Conservation (phyloP, 2,329 filamentous ascomycete genomes). For the Aciculosporium take region DNA sequence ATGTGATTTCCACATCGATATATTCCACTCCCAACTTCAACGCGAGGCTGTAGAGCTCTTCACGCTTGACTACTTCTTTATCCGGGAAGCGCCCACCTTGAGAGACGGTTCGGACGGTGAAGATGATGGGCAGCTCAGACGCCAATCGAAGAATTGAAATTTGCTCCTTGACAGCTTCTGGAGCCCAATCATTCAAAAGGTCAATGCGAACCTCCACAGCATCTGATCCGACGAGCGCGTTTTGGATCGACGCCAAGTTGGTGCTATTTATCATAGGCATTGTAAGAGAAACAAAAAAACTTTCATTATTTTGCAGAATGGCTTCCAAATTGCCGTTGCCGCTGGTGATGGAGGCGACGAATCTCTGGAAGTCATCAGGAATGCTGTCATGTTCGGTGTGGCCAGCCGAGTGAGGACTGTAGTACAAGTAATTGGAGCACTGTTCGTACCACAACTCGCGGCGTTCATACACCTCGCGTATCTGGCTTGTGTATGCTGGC, state of each 20-base stretch:
- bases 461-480: constrained; percentile 78
- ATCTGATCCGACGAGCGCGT: constrained; percentile 71
- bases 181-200: constrained; percentile 59
- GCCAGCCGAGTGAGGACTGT: constrained; percentile 50
- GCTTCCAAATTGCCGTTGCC: constrained; percentile 31
- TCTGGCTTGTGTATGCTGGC: constrained; percentile 84
- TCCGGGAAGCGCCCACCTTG: constrained; percentile 88
- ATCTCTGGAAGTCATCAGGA: constrained; percentile 22
- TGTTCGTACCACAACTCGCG: constrained; percentile 80
- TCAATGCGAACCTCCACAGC: constrained; percentile 92
- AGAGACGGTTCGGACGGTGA: constrained; percentile 71
- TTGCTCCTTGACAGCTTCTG: constrained; percentile 70
- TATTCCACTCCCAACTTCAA: constrained; percentile 81
- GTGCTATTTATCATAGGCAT: constrained; percentile 52
- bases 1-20: constrained; percentile 81
- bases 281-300: constrained; percentile 88
- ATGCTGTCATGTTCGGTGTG: constrained; percentile 13
- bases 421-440: constrained; percentile 90
- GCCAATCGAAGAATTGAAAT: constrained; percentile 62
- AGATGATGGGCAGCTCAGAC: constrained; percentile 70
- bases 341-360: constrained; percentile 25
- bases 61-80: constrained; percentile 51
- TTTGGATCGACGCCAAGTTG: constrained; percentile 49
- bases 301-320: constrained; percentile 45
- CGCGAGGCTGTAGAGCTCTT: constrained; percentile 63